Conservation (phyloP, 345 rosid species). For the Moricandia arvensis region DNA sequence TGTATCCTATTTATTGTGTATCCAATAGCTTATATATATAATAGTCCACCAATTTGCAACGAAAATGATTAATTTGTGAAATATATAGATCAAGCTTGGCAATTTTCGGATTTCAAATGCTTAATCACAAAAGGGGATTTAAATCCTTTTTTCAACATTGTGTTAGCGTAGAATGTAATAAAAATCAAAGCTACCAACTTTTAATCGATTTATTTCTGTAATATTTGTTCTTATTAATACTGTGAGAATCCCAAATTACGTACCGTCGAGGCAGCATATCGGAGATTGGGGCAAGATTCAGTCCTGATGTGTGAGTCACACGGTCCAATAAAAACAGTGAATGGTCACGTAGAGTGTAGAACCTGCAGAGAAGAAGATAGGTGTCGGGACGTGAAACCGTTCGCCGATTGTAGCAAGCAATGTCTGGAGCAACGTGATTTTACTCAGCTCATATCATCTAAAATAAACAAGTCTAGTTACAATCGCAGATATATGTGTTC, state of each 20-base stretch:
- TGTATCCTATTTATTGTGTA: not conserved
- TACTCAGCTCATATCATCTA: conserved; percentile 33
- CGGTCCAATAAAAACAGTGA: not conserved
- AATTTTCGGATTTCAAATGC: no score
- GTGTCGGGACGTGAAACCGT: conserved; percentile 32
- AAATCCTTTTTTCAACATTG: not conserved
- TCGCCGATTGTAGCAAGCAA: conserved; percentile 34
- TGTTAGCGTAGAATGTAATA: not conserved
- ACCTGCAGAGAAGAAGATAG: conserved; percentile 30
- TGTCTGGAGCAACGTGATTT: conserved; percentile 33
- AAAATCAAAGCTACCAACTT: not conserved
- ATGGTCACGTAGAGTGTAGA: not conserved
- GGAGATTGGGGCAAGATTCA: not conserved
- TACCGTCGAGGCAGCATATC: not conserved
- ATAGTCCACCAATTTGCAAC: no score
- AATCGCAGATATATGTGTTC: conserved; percentile 32
- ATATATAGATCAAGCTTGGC: no score
- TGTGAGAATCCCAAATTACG: not conserved
- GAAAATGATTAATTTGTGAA: no score
- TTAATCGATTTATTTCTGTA: not conserved
- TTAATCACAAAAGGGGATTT: no score
- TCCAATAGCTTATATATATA: not conserved
- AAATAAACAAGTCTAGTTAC: conserved; percentile 39
- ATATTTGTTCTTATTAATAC: not conserved
- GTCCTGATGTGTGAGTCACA: not conserved